Percentiles rank a stretch among this genome's conserved stretches.
phyloP scores from a whole-genome alignment of 2,329 filamentous ascomycete genomes.

The Sporothrix pseudoabietina region DNA sequence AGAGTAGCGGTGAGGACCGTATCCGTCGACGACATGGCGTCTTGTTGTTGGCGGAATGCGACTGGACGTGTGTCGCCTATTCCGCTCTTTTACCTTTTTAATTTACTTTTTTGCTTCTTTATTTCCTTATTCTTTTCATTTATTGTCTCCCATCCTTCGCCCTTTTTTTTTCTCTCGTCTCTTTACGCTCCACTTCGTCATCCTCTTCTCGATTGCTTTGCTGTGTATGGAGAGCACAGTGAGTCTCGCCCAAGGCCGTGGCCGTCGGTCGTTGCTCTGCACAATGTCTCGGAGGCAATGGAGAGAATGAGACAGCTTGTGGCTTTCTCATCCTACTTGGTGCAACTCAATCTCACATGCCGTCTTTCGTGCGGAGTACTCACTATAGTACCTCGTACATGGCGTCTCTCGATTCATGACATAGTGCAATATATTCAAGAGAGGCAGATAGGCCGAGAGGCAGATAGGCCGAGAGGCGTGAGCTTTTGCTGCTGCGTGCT shows the following conservation, averaged over 20 bases:
- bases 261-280: neutral
- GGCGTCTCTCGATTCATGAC: neutral
- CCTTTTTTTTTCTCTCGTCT: neutral
- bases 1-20: constrained; percentile 1
- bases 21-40: neutral
- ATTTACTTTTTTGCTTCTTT: neutral
- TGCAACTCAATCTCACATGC: neutral
- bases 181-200: neutral
- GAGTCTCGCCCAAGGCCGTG: constrained; percentile 27
- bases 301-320: neutral
- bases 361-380: neutral
- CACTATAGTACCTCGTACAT: neutral
- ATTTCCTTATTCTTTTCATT: neutral
- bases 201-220: neutral
- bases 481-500: neutral
- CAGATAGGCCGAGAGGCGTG: neutral
- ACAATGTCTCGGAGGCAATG: neutral
- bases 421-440: neutral
- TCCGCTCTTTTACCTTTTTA: neutral
- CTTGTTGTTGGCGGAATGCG: constrained; percentile 23
- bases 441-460: no score
- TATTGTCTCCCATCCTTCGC: neutral
- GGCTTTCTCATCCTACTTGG: neutral
- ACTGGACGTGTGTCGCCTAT: constrained; percentile 19
- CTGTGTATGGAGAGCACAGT: neutral